phyloP scores from a whole-genome alignment of 257 asterid species.

The Scutellaria barbata region DNA sequence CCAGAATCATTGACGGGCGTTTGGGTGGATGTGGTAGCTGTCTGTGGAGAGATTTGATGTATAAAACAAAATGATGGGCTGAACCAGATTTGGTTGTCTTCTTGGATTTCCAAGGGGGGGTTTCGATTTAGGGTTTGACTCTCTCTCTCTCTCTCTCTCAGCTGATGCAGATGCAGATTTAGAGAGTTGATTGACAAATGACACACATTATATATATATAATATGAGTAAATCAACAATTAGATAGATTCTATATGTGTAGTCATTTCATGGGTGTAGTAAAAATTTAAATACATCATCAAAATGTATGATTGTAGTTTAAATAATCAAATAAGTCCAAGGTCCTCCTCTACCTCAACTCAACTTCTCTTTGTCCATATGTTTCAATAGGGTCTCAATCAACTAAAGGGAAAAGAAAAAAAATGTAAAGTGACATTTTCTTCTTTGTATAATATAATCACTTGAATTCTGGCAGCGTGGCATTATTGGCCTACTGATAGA shows the following conservation, averaged over 20 bases:
- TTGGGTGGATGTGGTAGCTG: too few species aligned
- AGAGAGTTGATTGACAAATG: too few species aligned
- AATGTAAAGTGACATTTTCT: conserved; percentile 16
- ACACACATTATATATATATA: too few species aligned
- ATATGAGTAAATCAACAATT: too few species aligned
- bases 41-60: conserved; percentile 4
- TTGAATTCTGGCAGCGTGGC: conserved; percentile 5
- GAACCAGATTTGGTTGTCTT: conserved; percentile 36
- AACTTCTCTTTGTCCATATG: conserved; percentile 38
- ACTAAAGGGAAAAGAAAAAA: neutral
- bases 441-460: conserved; percentile 15
- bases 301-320: conserved; percentile 31
- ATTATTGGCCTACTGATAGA: neutral
- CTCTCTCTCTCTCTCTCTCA: conserved; percentile 30
- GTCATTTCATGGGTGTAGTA: too few species aligned
- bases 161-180: too few species aligned
- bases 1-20: conserved; percentile 26
- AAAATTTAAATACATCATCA: conserved; percentile 15
- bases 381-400: conserved; percentile 36
- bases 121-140: conserved; percentile 47
- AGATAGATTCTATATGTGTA: too few species aligned
- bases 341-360: conserved; percentile 34
- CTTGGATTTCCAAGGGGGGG: conserved; percentile 38
- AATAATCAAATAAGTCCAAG: conserved; percentile 29
- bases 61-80: conserved; percentile 4